These are phyloP conservation scores for Yamadazyma membranifaciens DNA, from an alignment of 1,139 yeast species.

Conservation along the genomic window DNA sequence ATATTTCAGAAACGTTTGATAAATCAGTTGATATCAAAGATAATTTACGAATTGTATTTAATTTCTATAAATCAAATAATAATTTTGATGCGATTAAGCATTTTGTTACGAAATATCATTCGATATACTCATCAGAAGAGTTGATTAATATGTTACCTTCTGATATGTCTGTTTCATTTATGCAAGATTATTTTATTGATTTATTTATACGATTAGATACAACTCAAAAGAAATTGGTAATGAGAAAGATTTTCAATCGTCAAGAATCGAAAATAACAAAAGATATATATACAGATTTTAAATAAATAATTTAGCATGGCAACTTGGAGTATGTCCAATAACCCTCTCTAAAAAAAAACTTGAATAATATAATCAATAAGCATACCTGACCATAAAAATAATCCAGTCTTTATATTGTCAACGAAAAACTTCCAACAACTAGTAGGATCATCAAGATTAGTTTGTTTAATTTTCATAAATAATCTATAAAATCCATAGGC, in stretches of 20 bases:
- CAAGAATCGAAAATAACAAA: constrained; percentile 24
- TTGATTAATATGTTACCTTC: constrained; percentile 31
- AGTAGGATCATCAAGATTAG: constrained; percentile 73
- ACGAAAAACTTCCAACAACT: constrained; percentile 82
- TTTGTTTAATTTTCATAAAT: constrained; percentile 62
- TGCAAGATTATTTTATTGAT: constrained; percentile 26
- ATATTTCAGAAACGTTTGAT: constrained; percentile 11
- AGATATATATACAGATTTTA: constrained; percentile 17
- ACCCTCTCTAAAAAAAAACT: constrained; percentile 33
- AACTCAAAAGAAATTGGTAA: constrained; percentile 17
- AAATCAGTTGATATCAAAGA: constrained; percentile 4
- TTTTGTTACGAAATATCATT: constrained; percentile 27
- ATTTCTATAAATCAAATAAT: constrained; percentile 18
- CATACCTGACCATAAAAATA: constrained; percentile 74
- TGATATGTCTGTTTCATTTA: constrained; percentile 29
- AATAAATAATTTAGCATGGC: constrained; percentile 3
- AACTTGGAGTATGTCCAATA: neutral
- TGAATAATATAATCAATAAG: constrained; percentile 59
- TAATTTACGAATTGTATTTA: constrained; percentile 19
- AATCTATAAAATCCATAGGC: constrained; percentile 69
- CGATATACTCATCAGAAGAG: constrained; percentile 20
- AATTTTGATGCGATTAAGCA: constrained; percentile 25
- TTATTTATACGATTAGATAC: constrained; percentile 23
- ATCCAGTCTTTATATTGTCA: constrained; percentile 79
- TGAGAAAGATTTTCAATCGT: constrained; percentile 30